Base-by-base conservation (phyloP, 116 monocot species). In the Thalassia testudinum region DNA sequence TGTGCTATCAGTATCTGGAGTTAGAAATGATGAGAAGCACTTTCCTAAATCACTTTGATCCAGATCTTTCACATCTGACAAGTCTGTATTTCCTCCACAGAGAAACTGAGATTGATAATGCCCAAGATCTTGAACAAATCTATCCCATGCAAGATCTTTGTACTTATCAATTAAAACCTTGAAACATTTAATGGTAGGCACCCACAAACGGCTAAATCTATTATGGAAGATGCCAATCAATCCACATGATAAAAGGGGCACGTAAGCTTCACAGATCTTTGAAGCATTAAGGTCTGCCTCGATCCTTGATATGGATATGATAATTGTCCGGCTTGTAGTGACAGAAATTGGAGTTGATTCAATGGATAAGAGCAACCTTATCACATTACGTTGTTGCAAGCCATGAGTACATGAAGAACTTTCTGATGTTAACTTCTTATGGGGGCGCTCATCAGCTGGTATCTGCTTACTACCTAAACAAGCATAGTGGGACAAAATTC, bases 161-260 rank as follows among this genome's bases (percentile, higher is more conserved):
- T 76, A 59, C 45, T 58, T 72, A 12, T 62, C 29, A 25, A 97
- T 61, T 24, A 97, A 60, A 68, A 62, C 26, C 47, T 68, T 37
- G 13, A 97, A 62, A 28, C 87, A 85, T 1, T 85, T 76, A 13
- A 76, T 53, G 56, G 79, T 70, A 56, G 81, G 71, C 38, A 79
- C 63, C 85, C 81, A 81, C 25, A 97, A 49, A 62, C 60, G 52
- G 42, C 67, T 54, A 60, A 97, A 77, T 53, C 95, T 51, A 54
- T 79, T 97, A 30, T 88, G 65, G 34, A 88, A 76, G 34, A 85
- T 77, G 43, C 95, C 95, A 65, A 97, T 62, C 47, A 85, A 56
- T 12, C 85, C 85, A 70, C 75, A 67, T 37, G 78, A 64, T 37
- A 88, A 55, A 60, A 81, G 70, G 68, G 84, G 78, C 24, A 88